Conservation (phyloP, 169 alveolate genomes). For the Plasmodium reichenowi region DNA sequence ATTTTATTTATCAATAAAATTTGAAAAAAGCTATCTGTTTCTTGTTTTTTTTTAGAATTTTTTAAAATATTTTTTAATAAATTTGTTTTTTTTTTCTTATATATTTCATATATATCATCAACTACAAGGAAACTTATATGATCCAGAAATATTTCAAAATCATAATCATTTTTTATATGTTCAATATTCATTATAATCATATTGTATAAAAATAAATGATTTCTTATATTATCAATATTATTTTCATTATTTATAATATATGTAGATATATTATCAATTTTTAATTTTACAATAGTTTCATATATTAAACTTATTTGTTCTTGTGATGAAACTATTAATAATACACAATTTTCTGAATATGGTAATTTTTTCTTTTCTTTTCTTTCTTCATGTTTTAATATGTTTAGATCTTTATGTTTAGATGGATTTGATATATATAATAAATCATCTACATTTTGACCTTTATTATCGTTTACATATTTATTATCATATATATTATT, state of each 20-base stretch:
- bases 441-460: not conserved
- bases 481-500: not conserved
- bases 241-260: slow-evolving; percentile 41
- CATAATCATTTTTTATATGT: slow-evolving; percentile 13
- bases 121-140: slow-evolving; percentile 28
- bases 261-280: slow-evolving; percentile 37
- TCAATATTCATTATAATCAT: slow-evolving; percentile 42
- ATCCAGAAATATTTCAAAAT: slow-evolving; percentile 35
- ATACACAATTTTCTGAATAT: slow-evolving; percentile 13
- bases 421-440: not conserved
- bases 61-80: slow-evolving; percentile 35
- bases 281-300: slow-evolving; percentile 55
- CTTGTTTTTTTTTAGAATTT: slow-evolving; percentile 46
- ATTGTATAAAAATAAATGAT: slow-evolving; percentile 51
- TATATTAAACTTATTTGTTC: slow-evolving; percentile 14
- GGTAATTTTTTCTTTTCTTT: slow-evolving; percentile 10
- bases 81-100: slow-evolving; percentile 23
- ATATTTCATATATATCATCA: slow-evolving; percentile 67
- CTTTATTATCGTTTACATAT: not conserved
- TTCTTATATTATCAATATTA: slow-evolving; percentile 15
- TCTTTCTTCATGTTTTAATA: not conserved
- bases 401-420: not conserved
- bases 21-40: slow-evolving; percentile 4
- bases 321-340: slow-evolving; percentile 45
- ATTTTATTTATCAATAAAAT: slow-evolving; percentile 36